Percentiles rank a stretch among this genome's conserved stretches.
Conservation (phyloP, 441 rosid genomes). For the Mallotus repandus region DNA sequence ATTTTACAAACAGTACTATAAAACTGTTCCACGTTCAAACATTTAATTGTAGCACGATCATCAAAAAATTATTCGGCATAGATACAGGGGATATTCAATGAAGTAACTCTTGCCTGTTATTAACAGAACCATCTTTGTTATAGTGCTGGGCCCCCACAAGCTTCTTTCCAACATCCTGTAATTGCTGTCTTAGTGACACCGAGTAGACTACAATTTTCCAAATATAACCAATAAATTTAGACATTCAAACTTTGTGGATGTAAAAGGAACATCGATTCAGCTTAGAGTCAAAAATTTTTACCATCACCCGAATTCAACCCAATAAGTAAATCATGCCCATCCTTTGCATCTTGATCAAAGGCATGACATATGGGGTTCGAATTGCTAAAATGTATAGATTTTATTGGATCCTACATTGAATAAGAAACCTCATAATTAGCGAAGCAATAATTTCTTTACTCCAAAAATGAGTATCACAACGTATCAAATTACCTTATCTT, state of each 20-base stretch:
- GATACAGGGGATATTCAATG: neutral
- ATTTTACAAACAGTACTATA: neutral
- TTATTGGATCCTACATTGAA: slow-evolving; percentile 83
- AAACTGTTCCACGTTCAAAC: neutral
- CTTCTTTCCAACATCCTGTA: slow-evolving; percentile 93
- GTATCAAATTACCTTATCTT: slow-evolving; percentile 73
- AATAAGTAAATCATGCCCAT: slow-evolving; percentile 95
- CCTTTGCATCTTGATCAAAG: slow-evolving; percentile 89
- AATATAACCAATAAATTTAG: slow-evolving; percentile 29
- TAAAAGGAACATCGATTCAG: slow-evolving; percentile 21
- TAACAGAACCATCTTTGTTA: slow-evolving; percentile 93
- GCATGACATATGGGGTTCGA: slow-evolving; percentile 93
- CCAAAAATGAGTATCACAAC: slow-evolving; percentile 19
- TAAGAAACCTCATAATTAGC: slow-evolving; percentile 22
- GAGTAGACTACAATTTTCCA: slow-evolving; percentile 69
- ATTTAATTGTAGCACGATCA: neutral
- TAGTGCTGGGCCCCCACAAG: slow-evolving; percentile 85
- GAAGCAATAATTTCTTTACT: slow-evolving; percentile 16
- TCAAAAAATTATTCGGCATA: neutral
- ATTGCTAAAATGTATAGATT: slow-evolving; percentile 88
- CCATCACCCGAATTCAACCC: slow-evolving; percentile 97
- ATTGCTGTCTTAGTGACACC: slow-evolving; percentile 92
- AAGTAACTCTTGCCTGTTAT: slow-evolving; percentile 65
- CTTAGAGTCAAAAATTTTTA: slow-evolving; percentile 36
- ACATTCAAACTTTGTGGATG: slow-evolving; percentile 10